Conservation (phyloP, 2,329 filamentous ascomycete genomes). For the Didymella lethalis region DNA sequence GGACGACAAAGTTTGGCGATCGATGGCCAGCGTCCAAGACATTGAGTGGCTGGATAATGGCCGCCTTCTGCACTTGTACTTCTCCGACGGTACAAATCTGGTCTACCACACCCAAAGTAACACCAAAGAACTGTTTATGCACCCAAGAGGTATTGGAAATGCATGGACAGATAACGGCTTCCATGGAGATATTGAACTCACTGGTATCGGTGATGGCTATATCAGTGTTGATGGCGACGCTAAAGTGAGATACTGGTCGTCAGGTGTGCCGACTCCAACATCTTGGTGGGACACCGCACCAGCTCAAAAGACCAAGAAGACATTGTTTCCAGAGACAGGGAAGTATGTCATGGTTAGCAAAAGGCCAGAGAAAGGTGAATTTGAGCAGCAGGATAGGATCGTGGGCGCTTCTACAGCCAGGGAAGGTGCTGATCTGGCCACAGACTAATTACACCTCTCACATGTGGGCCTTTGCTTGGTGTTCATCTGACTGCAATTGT, state of each 20-base stretch:
- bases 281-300: slow-evolving; percentile 30
- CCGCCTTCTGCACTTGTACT: slow-evolving; percentile 25
- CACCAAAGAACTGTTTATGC: slow-evolving; percentile 39
- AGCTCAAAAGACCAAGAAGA: slow-evolving; percentile 11
- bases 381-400: background rate
- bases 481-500: background rate
- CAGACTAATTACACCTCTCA: background rate
- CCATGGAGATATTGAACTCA: slow-evolving; percentile 23
- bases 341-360: slow-evolving; percentile 34
- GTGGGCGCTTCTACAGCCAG: background rate
- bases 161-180: slow-evolving; percentile 23
- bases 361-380: slow-evolving; percentile 3
- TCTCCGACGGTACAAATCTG: slow-evolving; percentile 32
- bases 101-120: slow-evolving; percentile 38
- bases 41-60: slow-evolving; percentile 34
- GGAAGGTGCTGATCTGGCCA: background rate
- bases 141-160: slow-evolving; percentile 21
- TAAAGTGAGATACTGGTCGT: slow-evolving; percentile 35
- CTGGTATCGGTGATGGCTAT: slow-evolving; percentile 26
- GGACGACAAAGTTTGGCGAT: slow-evolving; percentile 2
- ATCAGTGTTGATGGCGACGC: slow-evolving; percentile 38
- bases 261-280: slow-evolving; percentile 9
- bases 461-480: background rate
- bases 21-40: slow-evolving; percentile 18
- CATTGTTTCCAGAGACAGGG: slow-evolving; percentile 25